A percentile compares a stretch with the other conserved stretches of the same genome.
Conservation (phyloP, 768 basidiomycete species). For the Amanita muscaria region DNA sequence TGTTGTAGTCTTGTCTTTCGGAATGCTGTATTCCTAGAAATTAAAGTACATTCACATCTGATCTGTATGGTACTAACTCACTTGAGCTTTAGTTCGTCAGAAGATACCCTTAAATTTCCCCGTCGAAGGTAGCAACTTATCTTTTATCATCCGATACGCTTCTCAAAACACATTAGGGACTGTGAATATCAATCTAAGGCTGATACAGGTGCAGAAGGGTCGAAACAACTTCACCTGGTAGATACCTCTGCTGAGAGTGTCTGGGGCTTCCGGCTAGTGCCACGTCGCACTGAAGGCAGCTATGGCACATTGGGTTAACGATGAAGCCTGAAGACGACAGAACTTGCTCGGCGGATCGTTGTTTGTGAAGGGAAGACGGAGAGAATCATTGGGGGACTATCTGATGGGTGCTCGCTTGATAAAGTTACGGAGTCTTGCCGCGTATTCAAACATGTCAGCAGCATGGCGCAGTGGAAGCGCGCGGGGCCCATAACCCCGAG, state of each 20-base stretch:
- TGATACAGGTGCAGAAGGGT: slow-evolving; percentile 12
- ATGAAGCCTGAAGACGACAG: no score
- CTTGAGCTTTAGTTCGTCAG: slow-evolving; percentile 17
- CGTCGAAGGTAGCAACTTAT: slow-evolving; percentile 29
- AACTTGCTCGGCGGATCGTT: slow-evolving; percentile 31
- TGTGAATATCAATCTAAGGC: background rate
- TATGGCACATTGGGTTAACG: no score
- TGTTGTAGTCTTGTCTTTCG: no score
- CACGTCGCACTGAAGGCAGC: slow-evolving; percentile 2
- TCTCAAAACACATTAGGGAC: background rate
- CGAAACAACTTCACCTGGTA: slow-evolving; percentile 34
- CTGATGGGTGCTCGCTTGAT: slow-evolving; percentile 14
- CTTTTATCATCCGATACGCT: slow-evolving; percentile 14
- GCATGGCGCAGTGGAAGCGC: slow-evolving; percentile 53
- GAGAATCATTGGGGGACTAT: slow-evolving; percentile 44
- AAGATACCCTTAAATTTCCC: slow-evolving; percentile 20
- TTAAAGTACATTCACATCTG: slow-evolving; percentile 35
- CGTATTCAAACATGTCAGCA: no score
- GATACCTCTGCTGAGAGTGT: slow-evolving; percentile 50
- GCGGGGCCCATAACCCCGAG: slow-evolving; percentile 57
- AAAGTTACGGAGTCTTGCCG: no score
- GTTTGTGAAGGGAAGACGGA: slow-evolving; percentile 44
- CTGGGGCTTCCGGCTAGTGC: slow-evolving; percentile 52
- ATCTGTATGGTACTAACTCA: slow-evolving; percentile 40
- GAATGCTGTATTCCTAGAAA: slow-evolving; percentile 31